Conservation (phyloP, 768 basidiomycete genomes). For the Serendipita vermifera region DNA sequence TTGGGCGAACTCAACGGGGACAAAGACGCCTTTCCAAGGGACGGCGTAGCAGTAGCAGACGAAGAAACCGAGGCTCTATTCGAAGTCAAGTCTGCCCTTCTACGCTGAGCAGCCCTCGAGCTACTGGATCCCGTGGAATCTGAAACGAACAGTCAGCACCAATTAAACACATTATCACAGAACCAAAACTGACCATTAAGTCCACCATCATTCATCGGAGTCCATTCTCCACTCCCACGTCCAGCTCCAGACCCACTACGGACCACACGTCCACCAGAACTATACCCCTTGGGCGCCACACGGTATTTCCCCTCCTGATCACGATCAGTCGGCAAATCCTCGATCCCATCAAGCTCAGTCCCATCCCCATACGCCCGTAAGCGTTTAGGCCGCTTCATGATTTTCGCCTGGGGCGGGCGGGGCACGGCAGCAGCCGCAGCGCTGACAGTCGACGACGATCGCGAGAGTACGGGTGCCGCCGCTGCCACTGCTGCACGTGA, state of each 20-base stretch:
- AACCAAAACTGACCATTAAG: not conserved
- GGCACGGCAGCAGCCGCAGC: not conserved
- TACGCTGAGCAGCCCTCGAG: slow-evolving; percentile 44
- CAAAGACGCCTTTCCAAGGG: slow-evolving; percentile 32
- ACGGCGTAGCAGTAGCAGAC: slow-evolving; percentile 21
- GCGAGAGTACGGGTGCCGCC: slow-evolving; percentile 19
- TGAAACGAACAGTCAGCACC: too few relatives aligned
- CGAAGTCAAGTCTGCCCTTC: slow-evolving; percentile 41
- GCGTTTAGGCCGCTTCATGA: slow-evolving; percentile 67
- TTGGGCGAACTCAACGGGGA: slow-evolving; percentile 9
- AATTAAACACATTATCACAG: not conserved
- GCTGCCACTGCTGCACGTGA: not conserved
- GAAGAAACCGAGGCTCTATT: slow-evolving; percentile 26
- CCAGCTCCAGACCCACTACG: not conserved
- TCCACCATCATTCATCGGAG: slow-evolving; percentile 1
- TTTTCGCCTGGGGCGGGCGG: slow-evolving; percentile 38
- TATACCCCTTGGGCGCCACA: slow-evolving; percentile 54
- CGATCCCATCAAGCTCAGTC: slow-evolving; percentile 77
- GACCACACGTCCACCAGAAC: not conserved
- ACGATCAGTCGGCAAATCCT: slow-evolving; percentile 75
- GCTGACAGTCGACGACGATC: slow-evolving; percentile 28
- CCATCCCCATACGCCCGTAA: slow-evolving; percentile 70
- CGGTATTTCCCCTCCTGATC: slow-evolving; percentile 66
- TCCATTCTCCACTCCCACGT: too few relatives aligned
- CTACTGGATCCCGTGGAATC: slow-evolving; percentile 26